Evolutionary conservation across 2,329 filamentous ascomycete genomes (phyloP).

Genomic region (Aspergillus amoenus): DNA sequence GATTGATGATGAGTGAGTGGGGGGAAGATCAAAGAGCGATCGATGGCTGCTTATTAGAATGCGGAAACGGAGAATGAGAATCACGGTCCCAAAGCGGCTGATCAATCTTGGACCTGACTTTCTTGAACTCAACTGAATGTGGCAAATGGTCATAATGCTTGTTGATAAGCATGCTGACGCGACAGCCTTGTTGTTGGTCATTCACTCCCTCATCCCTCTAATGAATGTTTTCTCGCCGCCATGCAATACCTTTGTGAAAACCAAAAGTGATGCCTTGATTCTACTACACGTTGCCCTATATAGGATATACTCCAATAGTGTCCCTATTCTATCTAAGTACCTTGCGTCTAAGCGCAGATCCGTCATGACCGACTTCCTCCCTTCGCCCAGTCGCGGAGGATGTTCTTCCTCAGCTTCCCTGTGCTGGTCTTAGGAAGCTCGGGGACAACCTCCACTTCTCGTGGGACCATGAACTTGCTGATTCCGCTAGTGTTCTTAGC

Average conservation of each 20-base stretch:
- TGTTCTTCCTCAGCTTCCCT: slow-evolving; percentile 94
- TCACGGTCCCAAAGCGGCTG: slow-evolving; percentile 1
- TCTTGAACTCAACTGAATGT: slow-evolving; percentile 5
- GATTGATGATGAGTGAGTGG: not conserved
- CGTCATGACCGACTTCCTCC: slow-evolving; percentile 27
- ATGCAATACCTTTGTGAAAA: not conserved
- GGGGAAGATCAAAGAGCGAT: not conserved
- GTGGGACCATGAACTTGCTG: slow-evolving; percentile 83
- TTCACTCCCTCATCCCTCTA: not conserved
- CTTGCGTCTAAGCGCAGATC: not conserved
- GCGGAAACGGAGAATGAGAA: not conserved
- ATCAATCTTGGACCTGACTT: not conserved
- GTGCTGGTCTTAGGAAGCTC: slow-evolving; percentile 97
- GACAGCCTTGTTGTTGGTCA: not conserved
- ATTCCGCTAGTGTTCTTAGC: slow-evolving; percentile 77
- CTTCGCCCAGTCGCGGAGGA: slow-evolving; percentile 81
- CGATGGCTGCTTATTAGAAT: too few species aligned
- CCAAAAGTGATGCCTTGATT: not conserved
- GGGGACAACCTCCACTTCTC: slow-evolving; percentile 72
- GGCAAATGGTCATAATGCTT: not conserved
- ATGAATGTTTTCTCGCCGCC: not conserved
- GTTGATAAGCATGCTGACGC: slow-evolving; percentile 1
- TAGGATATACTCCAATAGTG: not conserved
- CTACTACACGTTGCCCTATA: not conserved
- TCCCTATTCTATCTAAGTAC: not conserved